Evolutionary conservation across 345 rosid species (phyloP).

Genomic region (Populus davidiana): DNA sequence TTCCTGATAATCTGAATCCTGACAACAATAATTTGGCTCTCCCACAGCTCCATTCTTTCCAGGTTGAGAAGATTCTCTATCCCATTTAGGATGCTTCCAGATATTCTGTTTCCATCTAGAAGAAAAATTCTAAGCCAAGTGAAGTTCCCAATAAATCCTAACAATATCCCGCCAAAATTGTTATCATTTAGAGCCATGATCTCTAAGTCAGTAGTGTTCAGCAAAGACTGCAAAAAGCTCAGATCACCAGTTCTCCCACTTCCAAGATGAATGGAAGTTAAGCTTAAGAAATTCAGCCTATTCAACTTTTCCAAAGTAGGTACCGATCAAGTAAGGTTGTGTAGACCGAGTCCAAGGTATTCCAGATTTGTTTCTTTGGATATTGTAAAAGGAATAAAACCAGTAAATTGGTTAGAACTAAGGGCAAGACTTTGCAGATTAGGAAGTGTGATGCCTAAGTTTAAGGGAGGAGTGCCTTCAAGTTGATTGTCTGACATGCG

Average conservation of each 20-base stretch:
- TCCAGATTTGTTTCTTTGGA: constrained; percentile 22
- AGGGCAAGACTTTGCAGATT: background rate
- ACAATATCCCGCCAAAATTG: constrained; percentile 12
- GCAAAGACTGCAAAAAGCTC: background rate
- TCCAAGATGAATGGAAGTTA: background rate
- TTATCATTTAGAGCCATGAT: background rate
- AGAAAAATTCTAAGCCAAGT: rapidly evolving
- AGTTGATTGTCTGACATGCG: constrained; percentile 15
- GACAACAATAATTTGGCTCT: background rate
- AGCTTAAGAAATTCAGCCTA: background rate
- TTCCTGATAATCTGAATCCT: background rate
- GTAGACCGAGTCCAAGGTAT: rapidly evolving
- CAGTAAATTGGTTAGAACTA: constrained; percentile 1
- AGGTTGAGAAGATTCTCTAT: constrained; percentile 21
- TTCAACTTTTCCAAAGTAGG: constrained; percentile 2
- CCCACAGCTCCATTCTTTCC: background rate
- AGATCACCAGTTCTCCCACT: background rate
- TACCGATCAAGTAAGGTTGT: constrained; percentile 6
- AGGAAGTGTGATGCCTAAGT: constrained; percentile 14
- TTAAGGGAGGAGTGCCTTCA: background rate
- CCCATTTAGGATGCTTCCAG: background rate
- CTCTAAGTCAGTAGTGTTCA: background rate
- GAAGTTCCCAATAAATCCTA: background rate
- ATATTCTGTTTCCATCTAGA: background rate
- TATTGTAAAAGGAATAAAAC: constrained; percentile 23